Percentiles rank a stretch among this genome's conserved stretches.
phyloP scores from a whole-genome alignment of 2,329 filamentous ascomycete genomes.

The Huntiella omanensis region DNA sequence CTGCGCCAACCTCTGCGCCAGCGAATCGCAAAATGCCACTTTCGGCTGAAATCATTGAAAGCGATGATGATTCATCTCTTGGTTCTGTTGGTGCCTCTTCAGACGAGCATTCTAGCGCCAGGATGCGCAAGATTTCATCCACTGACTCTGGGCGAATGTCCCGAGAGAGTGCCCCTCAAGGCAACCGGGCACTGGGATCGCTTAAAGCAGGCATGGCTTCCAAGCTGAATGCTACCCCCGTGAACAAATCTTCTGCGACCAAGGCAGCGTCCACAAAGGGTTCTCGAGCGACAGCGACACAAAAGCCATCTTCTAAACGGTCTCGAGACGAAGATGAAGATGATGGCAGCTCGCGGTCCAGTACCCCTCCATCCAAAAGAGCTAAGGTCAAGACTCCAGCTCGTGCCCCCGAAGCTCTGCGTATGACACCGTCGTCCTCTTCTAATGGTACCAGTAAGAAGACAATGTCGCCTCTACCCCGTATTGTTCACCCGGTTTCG shows the following conservation, averaged over 20 bases:
- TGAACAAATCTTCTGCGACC: conserved; percentile 14
- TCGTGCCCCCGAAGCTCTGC: conserved; percentile 2
- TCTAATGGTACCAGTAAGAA: conserved; percentile 4
- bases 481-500: conserved; percentile 1
- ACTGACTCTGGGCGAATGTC: neutral
- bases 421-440: conserved; percentile 5
- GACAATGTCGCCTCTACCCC: conserved; percentile 2
- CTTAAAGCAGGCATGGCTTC: neutral
- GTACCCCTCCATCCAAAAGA: conserved; percentile 38
- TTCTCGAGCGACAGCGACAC: conserved; percentile 13
- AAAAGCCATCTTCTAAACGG: conserved; percentile 25
- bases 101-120: conserved; percentile 2
- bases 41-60: conserved; percentile 38
- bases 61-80: conserved; percentile 32
- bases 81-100: conserved; percentile 5
- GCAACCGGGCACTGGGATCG: neutral
- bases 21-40: conserved; percentile 26
- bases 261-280: conserved; percentile 12
- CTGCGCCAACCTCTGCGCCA: neutral
- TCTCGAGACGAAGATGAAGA: conserved; percentile 30
- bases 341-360: conserved; percentile 41
- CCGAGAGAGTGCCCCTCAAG: conserved; percentile 7
- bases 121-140: conserved; percentile 7
- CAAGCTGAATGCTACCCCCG: conserved; percentile 7
- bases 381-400: conserved; percentile 27